Evolutionary conservation across 1,284 basidiomycete species (phyloP).

Genomic region (Amylostereum areolatum): DNA sequence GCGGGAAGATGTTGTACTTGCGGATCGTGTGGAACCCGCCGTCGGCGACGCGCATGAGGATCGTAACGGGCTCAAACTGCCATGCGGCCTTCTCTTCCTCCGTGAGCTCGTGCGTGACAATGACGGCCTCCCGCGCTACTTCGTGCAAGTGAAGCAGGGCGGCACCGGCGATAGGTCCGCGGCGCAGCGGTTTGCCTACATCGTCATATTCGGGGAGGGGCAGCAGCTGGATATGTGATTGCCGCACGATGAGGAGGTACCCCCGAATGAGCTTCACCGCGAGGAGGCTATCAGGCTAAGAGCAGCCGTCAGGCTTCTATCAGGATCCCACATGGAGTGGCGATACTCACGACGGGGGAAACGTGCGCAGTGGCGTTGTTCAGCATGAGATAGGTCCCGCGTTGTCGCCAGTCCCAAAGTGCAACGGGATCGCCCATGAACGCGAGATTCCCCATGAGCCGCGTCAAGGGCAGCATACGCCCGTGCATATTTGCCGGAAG

Average conservation of each 20-base stretch:
- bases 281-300: slow-evolving; percentile 17
- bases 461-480: slow-evolving; percentile 8
- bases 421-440: slow-evolving; percentile 13
- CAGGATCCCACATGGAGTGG: not conserved
- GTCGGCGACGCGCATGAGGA: slow-evolving; percentile 21
- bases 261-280: slow-evolving; percentile 23
- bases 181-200: slow-evolving; percentile 11
- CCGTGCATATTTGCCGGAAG: slow-evolving; percentile 3
- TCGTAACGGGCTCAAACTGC: slow-evolving; percentile 24
- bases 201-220: slow-evolving; percentile 20
- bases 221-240: slow-evolving; percentile 21
- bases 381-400: slow-evolving; percentile 8
- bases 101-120: slow-evolving; percentile 19
- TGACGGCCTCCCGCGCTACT: slow-evolving; percentile 20
- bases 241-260: slow-evolving; percentile 24
- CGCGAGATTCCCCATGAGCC: slow-evolving; percentile 11
- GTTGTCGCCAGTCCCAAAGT: slow-evolving; percentile 14
- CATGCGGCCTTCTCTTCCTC: slow-evolving; percentile 18
- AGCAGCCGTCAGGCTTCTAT: not conserved
- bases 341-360: slow-evolving; percentile 11
- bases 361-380: slow-evolving; percentile 8
- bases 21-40: slow-evolving; percentile 22
- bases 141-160: slow-evolving; percentile 17
- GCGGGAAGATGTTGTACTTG: slow-evolving; percentile 26
- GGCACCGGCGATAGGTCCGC: slow-evolving; percentile 4